Percentiles rank a stretch among this genome's conserved stretches.
Evolutionary conservation across 257 asterid species (phyloP).

Genomic region (Solanum sparsipilum): DNA sequence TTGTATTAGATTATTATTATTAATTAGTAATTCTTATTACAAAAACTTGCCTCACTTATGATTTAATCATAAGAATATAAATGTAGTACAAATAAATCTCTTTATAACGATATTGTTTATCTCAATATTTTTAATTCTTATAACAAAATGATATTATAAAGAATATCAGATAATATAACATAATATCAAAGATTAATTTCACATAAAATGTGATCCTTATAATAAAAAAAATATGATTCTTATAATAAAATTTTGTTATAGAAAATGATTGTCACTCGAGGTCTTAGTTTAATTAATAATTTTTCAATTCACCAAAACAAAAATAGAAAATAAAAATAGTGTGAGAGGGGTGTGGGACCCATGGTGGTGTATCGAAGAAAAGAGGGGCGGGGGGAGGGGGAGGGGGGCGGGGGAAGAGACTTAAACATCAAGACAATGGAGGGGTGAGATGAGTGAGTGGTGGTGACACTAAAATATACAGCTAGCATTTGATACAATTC

Average conservation of each 20-base stretch:
- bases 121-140: not conserved
- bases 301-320: not conserved
- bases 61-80: not conserved
- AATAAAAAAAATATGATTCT: not conserved
- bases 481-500: not conserved
- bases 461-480: not conserved
- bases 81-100: no score
- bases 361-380: not conserved
- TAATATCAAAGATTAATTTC: not conserved
- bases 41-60: not conserved
- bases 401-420: not conserved
- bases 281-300: no score
- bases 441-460: not conserved
- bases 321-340: not conserved
- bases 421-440: slow-evolving; percentile 5
- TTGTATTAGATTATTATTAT: not conserved
- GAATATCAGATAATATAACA: not conserved
- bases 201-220: not conserved
- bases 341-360: not conserved
- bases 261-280: not conserved
- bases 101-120: no score
- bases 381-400: no score
- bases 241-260: not conserved
- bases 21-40: not conserved
- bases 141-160: not conserved